Percentiles rank a stretch among this genome's conserved stretches.
phyloP scores from a whole-genome alignment of 257 asterid genomes.

The Jacaranda mimosifolia region DNA sequence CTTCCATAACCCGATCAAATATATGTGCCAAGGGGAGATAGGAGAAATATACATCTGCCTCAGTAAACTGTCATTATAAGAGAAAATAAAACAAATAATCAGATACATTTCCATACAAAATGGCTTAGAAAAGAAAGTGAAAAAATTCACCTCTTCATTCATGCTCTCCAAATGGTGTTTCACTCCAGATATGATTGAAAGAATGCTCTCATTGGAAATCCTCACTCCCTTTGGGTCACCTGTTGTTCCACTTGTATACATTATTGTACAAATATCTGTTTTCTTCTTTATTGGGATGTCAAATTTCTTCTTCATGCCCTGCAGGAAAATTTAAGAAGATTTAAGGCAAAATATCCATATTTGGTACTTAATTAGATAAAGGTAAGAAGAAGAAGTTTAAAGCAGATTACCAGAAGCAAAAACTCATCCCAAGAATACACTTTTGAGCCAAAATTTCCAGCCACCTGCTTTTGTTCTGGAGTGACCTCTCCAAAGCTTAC shows the following conservation, averaged over 20 bases:
- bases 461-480: slow-evolving; percentile 57
- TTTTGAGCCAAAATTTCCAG: slow-evolving; percentile 56
- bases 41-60: slow-evolving; percentile 71
- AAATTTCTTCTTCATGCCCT: slow-evolving; percentile 63
- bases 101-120: not conserved
- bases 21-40: slow-evolving; percentile 91
- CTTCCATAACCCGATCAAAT: slow-evolving; percentile 85
- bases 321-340: slow-evolving; percentile 9
- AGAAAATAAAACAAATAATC: slow-evolving; percentile 17
- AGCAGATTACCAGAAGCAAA: slow-evolving; percentile 68
- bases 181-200: slow-evolving; percentile 78
- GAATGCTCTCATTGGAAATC: slow-evolving; percentile 76
- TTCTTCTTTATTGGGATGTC: slow-evolving; percentile 67
- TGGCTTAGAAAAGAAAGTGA: slow-evolving; percentile 1
- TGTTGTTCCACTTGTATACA: slow-evolving; percentile 94
- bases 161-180: slow-evolving; percentile 71
- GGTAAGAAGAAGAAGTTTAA: not conserved
- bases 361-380: not conserved
- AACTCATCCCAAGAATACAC: slow-evolving; percentile 83
- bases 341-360: not conserved
- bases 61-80: slow-evolving; percentile 57
- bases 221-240: slow-evolving; percentile 89
- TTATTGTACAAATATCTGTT: slow-evolving; percentile 76
- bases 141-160: slow-evolving; percentile 63
- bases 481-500: slow-evolving; percentile 77